These are phyloP conservation scores for Xanthoconium separans DNA, from an alignment of 1,284 basidiomycete genomes.

Conservation along the genomic window DNA sequence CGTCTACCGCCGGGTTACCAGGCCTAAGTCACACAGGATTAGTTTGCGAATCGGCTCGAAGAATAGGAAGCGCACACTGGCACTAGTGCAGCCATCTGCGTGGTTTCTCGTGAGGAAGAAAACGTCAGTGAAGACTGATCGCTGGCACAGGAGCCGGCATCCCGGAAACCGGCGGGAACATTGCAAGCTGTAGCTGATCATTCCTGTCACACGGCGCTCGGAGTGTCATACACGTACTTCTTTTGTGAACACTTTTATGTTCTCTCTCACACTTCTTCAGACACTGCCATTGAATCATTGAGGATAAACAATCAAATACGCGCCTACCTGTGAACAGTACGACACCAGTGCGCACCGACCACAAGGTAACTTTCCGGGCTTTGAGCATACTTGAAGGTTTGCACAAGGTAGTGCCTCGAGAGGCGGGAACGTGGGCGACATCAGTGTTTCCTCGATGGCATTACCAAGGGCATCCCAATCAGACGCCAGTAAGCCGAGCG, in stretches of 20 bases:
- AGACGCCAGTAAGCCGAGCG: constrained; percentile 12
- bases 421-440: constrained; percentile 15
- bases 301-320: not conserved
- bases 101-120: not conserved
- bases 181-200: constrained; percentile 20
- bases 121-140: not conserved
- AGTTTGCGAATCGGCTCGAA: not conserved
- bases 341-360: constrained; percentile 36
- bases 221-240: constrained; percentile 5
- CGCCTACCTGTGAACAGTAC: constrained; percentile 38
- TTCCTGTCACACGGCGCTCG: not conserved
- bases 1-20: constrained; percentile 28
- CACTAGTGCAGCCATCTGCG: not conserved
- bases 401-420: constrained; percentile 24
- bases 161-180: not conserved
- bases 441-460: constrained; percentile 11
- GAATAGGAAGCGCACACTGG: constrained; percentile 16
- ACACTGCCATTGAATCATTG: not conserved
- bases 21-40: constrained; percentile 3
- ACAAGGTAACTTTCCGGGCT: constrained; percentile 30
- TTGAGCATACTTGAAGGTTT: constrained; percentile 22
- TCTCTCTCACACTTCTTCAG: constrained; percentile 23
- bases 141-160: not conserved
- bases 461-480: constrained; percentile 23
- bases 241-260: constrained; percentile 19